Evolutionary conservation across 2,329 filamentous ascomycete species (phyloP).

Genomic region (Verticillium dahliae): DNA sequence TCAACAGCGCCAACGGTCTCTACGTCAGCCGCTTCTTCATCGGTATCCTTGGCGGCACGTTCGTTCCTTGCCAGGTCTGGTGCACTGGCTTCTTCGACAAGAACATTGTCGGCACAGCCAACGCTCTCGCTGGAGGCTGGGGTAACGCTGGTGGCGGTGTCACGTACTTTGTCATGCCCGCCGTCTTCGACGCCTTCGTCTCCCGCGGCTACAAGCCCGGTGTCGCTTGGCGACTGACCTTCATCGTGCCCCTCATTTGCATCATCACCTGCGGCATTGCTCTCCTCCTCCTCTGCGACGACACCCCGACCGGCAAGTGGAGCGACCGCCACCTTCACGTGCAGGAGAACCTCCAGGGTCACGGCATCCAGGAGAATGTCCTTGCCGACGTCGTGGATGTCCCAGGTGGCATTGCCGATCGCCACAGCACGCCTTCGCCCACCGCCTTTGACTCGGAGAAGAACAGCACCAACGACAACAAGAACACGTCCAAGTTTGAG

Average conservation of each 20-base stretch:
- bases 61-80: slow-evolving; percentile 88
- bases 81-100: slow-evolving; percentile 91
- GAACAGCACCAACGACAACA: slow-evolving; percentile 25
- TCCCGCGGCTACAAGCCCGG: slow-evolving; percentile 54
- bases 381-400: slow-evolving; percentile 41
- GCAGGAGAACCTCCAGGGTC: slow-evolving; percentile 42
- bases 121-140: slow-evolving; percentile 76
- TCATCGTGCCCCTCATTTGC: slow-evolving; percentile 76
- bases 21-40: slow-evolving; percentile 73
- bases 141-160: slow-evolving; percentile 86
- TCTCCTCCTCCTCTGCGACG: slow-evolving; percentile 68
- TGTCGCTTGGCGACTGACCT: slow-evolving; percentile 77
- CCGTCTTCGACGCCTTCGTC: slow-evolving; percentile 70
- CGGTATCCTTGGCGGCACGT: slow-evolving; percentile 69
- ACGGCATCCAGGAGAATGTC: slow-evolving; percentile 35
- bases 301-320: slow-evolving; percentile 81
- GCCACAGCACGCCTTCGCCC: slow-evolving; percentile 15
- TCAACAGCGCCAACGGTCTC: slow-evolving; percentile 57
- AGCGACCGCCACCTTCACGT: slow-evolving; percentile 58
- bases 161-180: slow-evolving; percentile 91
- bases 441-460: slow-evolving; percentile 23
- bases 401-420: slow-evolving; percentile 41
- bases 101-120: slow-evolving; percentile 83
- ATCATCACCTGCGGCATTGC: slow-evolving; percentile 59
- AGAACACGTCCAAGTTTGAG: slow-evolving; percentile 26